Percentiles rank a stretch among this genome's conserved stretches.
These are phyloP conservation scores for Trichosporon inkin DNA, from an alignment of 1,284 basidiomycete species.

Conservation along the genomic window DNA sequence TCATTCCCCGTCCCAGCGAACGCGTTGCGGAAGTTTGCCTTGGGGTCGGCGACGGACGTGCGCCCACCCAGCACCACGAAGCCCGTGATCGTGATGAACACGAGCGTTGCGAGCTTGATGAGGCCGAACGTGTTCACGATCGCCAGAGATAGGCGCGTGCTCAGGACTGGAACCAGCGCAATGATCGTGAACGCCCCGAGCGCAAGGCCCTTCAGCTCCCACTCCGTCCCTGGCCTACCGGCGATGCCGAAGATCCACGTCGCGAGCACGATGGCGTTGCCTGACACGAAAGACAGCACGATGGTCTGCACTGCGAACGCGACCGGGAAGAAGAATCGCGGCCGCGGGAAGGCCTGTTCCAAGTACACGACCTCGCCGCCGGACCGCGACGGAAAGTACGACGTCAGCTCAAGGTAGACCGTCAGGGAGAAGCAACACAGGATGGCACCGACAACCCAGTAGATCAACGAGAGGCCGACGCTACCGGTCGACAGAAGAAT, in stretches of 20 bases:
- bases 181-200: conserved; percentile 2
- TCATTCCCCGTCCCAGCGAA: conserved; percentile 53
- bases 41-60: conserved; percentile 48
- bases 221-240: conserved; percentile 17
- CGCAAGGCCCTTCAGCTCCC: conserved; percentile 25
- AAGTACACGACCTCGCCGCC: conserved; percentile 35
- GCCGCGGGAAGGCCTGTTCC: conserved; percentile 33
- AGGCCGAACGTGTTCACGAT: neutral
- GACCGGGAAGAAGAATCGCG: conserved; percentile 32
- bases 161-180: neutral
- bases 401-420: conserved; percentile 32
- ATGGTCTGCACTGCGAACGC: conserved; percentile 31
- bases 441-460: conserved; percentile 30
- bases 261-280: conserved; percentile 27
- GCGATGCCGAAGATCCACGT: conserved; percentile 28
- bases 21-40: conserved; percentile 55
- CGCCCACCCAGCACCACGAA: conserved; percentile 55
- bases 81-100: conserved; percentile 53
- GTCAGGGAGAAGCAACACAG: conserved; percentile 26
- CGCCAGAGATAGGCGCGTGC: neutral
- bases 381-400: conserved; percentile 31
- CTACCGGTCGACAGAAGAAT: conserved; percentile 24
- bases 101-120: conserved; percentile 12
- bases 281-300: conserved; percentile 26
- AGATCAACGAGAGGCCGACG: conserved; percentile 29